Percentiles rank a stretch among this genome's conserved stretches.
Conservation (phyloP, 768 basidiomycete species). For the Leucocoprinus birnbaumii region DNA sequence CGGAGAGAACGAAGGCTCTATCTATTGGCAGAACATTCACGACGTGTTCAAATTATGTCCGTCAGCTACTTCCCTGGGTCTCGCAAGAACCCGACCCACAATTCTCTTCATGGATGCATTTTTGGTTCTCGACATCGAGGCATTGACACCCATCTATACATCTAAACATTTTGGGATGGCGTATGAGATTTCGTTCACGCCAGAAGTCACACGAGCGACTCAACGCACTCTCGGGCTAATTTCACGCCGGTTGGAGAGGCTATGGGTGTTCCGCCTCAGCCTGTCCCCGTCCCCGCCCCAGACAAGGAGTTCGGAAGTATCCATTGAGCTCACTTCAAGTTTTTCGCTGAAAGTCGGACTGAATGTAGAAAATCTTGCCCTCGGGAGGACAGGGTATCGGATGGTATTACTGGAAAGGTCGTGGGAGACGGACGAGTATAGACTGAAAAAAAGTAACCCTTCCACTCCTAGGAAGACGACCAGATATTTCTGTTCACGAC, state of each 20-base stretch:
- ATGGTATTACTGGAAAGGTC: conserved; percentile 12
- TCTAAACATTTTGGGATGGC: background rate
- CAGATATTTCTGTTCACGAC: background rate
- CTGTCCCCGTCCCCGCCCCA: background rate
- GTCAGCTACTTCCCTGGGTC: background rate
- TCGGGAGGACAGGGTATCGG: conserved; percentile 10
- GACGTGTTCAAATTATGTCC: background rate
- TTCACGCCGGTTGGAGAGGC: background rate
- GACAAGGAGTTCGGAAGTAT: background rate
- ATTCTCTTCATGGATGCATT: background rate
- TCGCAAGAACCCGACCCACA: background rate
- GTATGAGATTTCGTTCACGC: background rate
- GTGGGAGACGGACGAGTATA: conserved; percentile 13
- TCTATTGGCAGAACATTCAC: background rate
- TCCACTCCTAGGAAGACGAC: background rate
- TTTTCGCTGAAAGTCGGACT: background rate
- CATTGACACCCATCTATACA: background rate
- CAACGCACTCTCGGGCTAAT: background rate
- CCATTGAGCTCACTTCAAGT: background rate
- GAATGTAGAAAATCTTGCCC: background rate
- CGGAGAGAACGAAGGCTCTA: background rate
- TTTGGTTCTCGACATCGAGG: background rate
- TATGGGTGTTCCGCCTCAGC: background rate
- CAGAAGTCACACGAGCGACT: background rate
- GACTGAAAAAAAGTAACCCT: conserved; percentile 10